These are phyloP conservation scores for Hypoxylon sp. DNA, from an alignment of 2,329 filamentous ascomycete species.

Conservation along the genomic window DNA sequence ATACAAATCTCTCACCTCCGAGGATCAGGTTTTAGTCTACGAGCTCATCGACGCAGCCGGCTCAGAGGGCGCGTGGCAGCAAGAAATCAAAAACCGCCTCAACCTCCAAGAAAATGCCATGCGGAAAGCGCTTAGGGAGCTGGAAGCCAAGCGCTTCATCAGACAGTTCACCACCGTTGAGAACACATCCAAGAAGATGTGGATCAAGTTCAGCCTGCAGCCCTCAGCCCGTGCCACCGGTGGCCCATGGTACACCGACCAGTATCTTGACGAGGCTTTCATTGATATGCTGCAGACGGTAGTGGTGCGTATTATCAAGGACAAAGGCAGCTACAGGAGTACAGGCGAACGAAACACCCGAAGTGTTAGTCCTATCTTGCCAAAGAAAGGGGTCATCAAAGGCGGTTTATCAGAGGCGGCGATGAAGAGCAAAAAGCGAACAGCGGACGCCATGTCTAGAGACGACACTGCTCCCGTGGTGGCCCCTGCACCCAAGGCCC, in stretches of 20 bases:
- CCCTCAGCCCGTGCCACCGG: slow-evolving; percentile 93
- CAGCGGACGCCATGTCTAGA: slow-evolving; percentile 63
- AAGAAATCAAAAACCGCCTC: slow-evolving; percentile 83
- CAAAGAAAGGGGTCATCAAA: slow-evolving; percentile 70
- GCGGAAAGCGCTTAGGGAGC: slow-evolving; percentile 84
- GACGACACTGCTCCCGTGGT: slow-evolving; percentile 52
- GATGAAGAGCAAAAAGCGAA: slow-evolving; percentile 65
- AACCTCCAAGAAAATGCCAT: slow-evolving; percentile 88
- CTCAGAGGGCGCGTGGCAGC: slow-evolving; percentile 90
- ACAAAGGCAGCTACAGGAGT: slow-evolving; percentile 56
- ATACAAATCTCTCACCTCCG: slow-evolving; percentile 72
- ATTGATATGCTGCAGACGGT: slow-evolving; percentile 79
- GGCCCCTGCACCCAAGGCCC: slow-evolving; percentile 52
- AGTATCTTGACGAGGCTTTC: slow-evolving; percentile 89
- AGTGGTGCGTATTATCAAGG: slow-evolving; percentile 54
- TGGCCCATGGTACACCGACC: slow-evolving; percentile 94
- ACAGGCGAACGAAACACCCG: slow-evolving; percentile 50
- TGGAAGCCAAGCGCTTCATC: slow-evolving; percentile 87
- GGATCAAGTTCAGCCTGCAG: slow-evolving; percentile 87
- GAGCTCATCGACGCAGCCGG: slow-evolving; percentile 89
- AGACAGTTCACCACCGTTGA: slow-evolving; percentile 93
- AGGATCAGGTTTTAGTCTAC: slow-evolving; percentile 89
- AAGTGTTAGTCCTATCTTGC: slow-evolving; percentile 61
- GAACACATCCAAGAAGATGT: slow-evolving; percentile 93
- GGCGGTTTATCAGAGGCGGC: slow-evolving; percentile 60